Evolutionary conservation across 2,329 filamentous ascomycete species (phyloP).

Genomic region (Gremmenia infestans): DNA sequence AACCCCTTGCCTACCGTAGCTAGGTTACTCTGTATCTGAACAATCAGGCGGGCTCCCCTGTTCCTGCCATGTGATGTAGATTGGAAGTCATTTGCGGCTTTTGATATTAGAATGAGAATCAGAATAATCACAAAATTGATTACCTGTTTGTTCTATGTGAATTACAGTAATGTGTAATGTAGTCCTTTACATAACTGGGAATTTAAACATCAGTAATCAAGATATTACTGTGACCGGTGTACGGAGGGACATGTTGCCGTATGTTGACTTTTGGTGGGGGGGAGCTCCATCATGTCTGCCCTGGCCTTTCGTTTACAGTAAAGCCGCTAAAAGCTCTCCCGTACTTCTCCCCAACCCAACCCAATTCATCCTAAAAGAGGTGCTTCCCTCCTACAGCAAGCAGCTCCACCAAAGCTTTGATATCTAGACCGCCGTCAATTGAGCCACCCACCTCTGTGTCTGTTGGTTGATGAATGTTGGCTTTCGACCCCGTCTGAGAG

Average conservation of each 20-base stretch:
- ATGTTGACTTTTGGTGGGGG: neutral
- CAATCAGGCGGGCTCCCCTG: too few species aligned
- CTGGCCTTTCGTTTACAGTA: neutral
- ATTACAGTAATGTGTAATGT: neutral
- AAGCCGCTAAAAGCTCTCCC: slow-evolving; percentile 10
- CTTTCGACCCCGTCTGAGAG: slow-evolving; percentile 48
- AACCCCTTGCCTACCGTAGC: too few species aligned
- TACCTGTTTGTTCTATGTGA: too few species aligned
- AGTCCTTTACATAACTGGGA: neutral
- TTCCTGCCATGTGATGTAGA: too few species aligned
- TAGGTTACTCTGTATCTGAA: too few species aligned
- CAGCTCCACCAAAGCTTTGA: neutral
- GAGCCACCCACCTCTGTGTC: neutral
- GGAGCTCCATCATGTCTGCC: too few species aligned
- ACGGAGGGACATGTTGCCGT: too few species aligned
- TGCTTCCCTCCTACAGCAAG: slow-evolving; percentile 1
- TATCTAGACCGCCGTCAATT: neutral
- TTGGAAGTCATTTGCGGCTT: too few species aligned
- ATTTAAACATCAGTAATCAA: neutral
- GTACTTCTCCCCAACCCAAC: slow-evolving; percentile 4
- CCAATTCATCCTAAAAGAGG: neutral
- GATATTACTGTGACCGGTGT: neutral
- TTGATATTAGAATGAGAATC: too few species aligned
- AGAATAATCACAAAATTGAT: too few species aligned
- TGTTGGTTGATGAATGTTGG: slow-evolving; percentile 30